Evolutionary conservation across 1,284 basidiomycete species (phyloP).

Genomic region (Austropuccinia psidii): DNA sequence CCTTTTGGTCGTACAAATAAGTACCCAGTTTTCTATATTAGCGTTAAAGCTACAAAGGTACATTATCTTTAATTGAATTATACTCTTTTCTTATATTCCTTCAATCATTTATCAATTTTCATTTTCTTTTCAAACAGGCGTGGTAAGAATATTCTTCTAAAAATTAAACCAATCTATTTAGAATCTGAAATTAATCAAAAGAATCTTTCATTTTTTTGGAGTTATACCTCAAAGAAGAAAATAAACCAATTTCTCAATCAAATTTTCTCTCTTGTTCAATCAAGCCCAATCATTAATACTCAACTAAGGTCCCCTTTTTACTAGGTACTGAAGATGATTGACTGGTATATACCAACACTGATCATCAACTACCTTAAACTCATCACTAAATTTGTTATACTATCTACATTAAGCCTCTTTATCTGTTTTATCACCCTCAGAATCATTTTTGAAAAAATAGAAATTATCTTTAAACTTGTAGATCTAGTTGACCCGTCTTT

Average conservation of each 20-base stretch:
- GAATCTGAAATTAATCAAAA: constrained; percentile 49
- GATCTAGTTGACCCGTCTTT: neutral
- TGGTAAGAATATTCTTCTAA: constrained; percentile 83
- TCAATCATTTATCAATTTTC: too few relatives aligned
- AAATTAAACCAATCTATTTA: constrained; percentile 84
- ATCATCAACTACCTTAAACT: neutral
- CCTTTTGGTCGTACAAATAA: constrained; percentile 76
- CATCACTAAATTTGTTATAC: neutral
- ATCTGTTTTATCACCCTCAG: neutral
- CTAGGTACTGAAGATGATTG: neutral
- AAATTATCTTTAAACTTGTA: neutral
- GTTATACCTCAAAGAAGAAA: constrained; percentile 57
- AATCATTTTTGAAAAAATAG: neutral
- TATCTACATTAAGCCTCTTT: neutral
- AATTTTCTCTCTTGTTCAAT: neutral
- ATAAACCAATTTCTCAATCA: too few relatives aligned
- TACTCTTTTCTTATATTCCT: too few relatives aligned
- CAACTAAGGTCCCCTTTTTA: neutral
- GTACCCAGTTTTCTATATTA: constrained; percentile 79
- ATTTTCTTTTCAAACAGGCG: constrained; percentile 55
- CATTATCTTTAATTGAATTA: constrained; percentile 47
- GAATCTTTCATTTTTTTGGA: constrained; percentile 52
- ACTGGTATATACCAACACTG: too few relatives aligned
- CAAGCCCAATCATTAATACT: neutral
- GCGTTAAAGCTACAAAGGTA: constrained; percentile 83